Conservation (phyloP, 805 yeast genomes). For the Yueomyces sp. region DNA sequence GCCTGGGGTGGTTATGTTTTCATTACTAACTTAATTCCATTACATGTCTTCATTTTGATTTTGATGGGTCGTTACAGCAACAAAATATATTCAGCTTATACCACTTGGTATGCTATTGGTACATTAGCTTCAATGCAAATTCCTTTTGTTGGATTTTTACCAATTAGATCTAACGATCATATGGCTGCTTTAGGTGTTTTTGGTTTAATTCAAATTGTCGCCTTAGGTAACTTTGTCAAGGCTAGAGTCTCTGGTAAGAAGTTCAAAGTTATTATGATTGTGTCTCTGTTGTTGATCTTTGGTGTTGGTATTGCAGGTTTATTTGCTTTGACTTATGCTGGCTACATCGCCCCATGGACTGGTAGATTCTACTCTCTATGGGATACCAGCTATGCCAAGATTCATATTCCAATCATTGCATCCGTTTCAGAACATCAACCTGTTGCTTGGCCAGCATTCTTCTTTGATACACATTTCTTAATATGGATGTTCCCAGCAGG, state of each 20-base stretch:
- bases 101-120: conserved; percentile 95
- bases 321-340: conserved; percentile 71
- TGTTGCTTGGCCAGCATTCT: conserved; percentile 99
- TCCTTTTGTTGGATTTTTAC: conserved; percentile 95
- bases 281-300: conserved; percentile 44
- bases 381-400: conserved; percentile 96
- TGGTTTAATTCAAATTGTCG: conserved; percentile 84
- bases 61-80: conserved; percentile 89
- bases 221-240: conserved; percentile 71
- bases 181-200: conserved; percentile 97
- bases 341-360: conserved; percentile 98
- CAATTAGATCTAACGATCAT: conserved; percentile 93
- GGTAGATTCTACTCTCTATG: conserved; percentile 97
- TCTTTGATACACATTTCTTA: conserved; percentile 82
- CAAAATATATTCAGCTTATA: conserved; percentile 76
- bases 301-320: conserved; percentile 57
- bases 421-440: conserved; percentile 99
- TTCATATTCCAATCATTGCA: conserved; percentile 96
- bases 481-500: conserved; percentile 99
- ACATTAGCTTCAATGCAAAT: conserved; percentile 99
- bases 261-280: conserved; percentile 55
- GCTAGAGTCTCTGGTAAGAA: conserved; percentile 57
- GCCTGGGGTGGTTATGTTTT: conserved; percentile 99
- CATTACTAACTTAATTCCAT: conserved; percentile 92
- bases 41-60: conserved; percentile 81